Conservation (phyloP, 805 yeast species). For the Wickerhamomyces xylosicus region DNA sequence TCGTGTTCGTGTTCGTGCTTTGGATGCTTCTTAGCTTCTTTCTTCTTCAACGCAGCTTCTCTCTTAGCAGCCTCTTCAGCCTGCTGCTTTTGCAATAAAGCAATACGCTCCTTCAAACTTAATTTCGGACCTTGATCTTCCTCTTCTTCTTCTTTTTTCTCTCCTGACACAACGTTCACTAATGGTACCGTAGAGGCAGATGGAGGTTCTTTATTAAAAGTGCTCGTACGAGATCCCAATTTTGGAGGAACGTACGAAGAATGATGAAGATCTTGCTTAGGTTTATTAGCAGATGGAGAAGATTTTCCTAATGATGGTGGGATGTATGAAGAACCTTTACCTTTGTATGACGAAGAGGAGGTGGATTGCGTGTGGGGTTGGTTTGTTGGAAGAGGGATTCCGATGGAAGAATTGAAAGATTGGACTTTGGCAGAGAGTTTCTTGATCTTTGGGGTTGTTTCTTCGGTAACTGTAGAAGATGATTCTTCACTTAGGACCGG, state of each 20-base stretch:
- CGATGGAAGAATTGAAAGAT: constrained; percentile 3
- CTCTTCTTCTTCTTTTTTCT: constrained; percentile 21
- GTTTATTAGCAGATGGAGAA: neutral
- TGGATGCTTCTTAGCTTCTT: constrained; percentile 40
- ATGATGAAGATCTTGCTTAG: constrained; percentile 10
- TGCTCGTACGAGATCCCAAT: constrained; percentile 10
- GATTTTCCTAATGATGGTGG: constrained; percentile 17
- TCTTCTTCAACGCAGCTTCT: constrained; percentile 44
- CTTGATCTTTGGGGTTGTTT: constrained; percentile 2
- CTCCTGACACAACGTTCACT: constrained; percentile 19
- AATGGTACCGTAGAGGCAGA: constrained; percentile 17
- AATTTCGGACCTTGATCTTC: constrained; percentile 61
- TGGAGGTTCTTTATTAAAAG: constrained; percentile 4
- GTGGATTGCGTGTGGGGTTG: constrained; percentile 6
- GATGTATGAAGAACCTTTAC: constrained; percentile 18
- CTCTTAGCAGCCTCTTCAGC: constrained; percentile 70
- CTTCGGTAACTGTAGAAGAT: no score
- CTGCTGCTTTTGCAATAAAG: constrained; percentile 71
- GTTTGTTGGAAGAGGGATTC: constrained; percentile 9
- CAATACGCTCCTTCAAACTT: constrained; percentile 81
- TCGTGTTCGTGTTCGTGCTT: no score
- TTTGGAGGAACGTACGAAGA: constrained; percentile 20
- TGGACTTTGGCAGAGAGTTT: constrained; percentile 2
- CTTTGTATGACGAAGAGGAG: constrained; percentile 13
- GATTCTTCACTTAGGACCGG: no score